Evolutionary conservation across 75 land plant species (phyloP).

Genomic region (Selaginella tamariscina): DNA sequence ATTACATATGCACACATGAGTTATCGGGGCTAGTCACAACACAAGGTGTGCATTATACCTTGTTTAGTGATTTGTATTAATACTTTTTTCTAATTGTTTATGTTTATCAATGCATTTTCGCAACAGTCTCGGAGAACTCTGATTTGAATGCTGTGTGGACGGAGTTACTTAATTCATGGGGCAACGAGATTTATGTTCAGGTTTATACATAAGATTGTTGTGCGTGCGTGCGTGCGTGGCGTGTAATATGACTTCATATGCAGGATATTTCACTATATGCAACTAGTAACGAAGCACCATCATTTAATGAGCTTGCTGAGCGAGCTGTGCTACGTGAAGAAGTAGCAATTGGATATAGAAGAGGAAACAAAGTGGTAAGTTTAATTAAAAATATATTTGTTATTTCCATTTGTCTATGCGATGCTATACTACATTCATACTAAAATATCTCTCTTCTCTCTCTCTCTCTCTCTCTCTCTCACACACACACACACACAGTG

Average conservation of each 20-base stretch:
- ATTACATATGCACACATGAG: conserved; percentile 65
- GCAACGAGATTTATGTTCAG: conserved; percentile 89
- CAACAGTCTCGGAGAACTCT: conserved; percentile 63
- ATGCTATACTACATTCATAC: too few species aligned
- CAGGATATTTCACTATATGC: conserved; percentile 70
- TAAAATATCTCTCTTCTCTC: too few species aligned
- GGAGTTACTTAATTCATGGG: conserved; percentile 76
- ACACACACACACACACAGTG: too few species aligned
- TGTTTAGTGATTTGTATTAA: not conserved
- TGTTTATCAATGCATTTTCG: too few species aligned
- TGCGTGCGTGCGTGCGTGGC: too few species aligned
- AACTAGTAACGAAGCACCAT: conserved; percentile 57
- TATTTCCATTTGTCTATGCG: too few species aligned
- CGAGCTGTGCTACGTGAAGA: conserved; percentile 56
- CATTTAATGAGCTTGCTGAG: conserved; percentile 66
- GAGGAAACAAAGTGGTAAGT: conserved; percentile 49
- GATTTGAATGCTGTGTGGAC: conserved; percentile 87
- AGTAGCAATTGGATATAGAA: conserved; percentile 78
- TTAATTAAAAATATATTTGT: too few species aligned
- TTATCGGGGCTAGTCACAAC: conserved; percentile 86
- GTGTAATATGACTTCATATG: too few species aligned
- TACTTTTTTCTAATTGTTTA: not conserved
- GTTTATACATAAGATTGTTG: too few species aligned
- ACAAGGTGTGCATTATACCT: conserved; percentile 42
- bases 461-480: too few species aligned